Evolutionary conservation across 1,284 basidiomycete genomes (phyloP), one percentile per base, ranked within the genome.

Genomic region (Ganoderma sp.): DNA sequence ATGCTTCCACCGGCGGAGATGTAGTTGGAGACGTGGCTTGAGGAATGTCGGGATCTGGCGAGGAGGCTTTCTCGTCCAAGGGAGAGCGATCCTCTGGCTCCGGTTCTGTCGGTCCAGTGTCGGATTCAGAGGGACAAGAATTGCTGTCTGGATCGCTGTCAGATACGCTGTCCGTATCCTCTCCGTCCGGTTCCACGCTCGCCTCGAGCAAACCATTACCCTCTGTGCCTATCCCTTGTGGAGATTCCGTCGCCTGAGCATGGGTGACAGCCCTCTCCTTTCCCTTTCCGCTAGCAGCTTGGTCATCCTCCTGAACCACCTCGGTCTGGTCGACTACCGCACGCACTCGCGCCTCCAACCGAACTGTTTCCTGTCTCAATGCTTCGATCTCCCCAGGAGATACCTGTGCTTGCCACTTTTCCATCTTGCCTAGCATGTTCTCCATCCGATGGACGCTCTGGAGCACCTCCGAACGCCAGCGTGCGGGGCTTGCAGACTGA

Each of bases 371-470:
- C 45, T 57, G 68, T 42, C 67, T 62, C 28, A 73, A 19, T 8
- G 69, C 69, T 45, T 73, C 71, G 52, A 73, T 69, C 60, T 73
- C 69, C 1, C 63, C 62, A 0, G 66, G 67, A 7, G 66, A 61
- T 15, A 73, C 67, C 58, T 68, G 66, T 6, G 58, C 57, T 41
- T 73, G 69, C 71, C 68, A 69, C 60, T 67, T 69, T 65, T 69
- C 69, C 69, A 73, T 73, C 60, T 64, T 64, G 19, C 67, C 67
- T 2, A 71, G 69, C 68, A 71, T 68, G 52, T 41, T 56, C 59
- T 73, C 69, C 71, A 73, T 69, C 58, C 71, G 68, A 1, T 67
- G 61, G 37, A 73, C 66, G 64, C 69, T 69, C 57, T 71, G 69
- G 48, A 73, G 56, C 42, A 73, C 69, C 10, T 71, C 69, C 25